These are phyloP conservation scores for Dionaea muscipula DNA, from an alignment of 179 eudicot genomes.

Conservation along the genomic window DNA sequence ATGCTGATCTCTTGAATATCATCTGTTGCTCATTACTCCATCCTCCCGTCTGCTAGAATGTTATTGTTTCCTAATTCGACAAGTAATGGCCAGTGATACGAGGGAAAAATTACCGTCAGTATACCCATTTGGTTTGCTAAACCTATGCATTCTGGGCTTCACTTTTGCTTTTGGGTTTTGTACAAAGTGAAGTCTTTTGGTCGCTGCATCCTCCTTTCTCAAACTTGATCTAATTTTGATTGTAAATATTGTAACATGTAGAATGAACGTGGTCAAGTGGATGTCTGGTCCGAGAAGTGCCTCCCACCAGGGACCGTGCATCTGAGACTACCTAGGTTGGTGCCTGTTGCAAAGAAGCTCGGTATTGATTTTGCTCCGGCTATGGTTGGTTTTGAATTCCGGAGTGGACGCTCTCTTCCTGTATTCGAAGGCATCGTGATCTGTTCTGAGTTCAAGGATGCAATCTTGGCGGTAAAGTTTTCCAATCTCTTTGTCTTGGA, in stretches of 20 bases:
- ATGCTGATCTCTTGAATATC: no score
- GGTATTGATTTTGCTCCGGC: conserved; percentile 85
- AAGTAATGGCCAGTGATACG: no score
- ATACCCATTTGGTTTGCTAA: no score
- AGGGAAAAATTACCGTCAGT: no score
- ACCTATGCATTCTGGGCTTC: no score
- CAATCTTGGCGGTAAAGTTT: conserved; percentile 60
- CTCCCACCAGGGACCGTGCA: conserved; percentile 97
- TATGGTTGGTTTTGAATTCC: conserved; percentile 97
- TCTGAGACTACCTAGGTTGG: conserved; percentile 68
- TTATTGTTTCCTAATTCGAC: no score
- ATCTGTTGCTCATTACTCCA: no score
- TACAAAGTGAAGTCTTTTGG: background rate
- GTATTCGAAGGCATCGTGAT: conserved; percentile 87
- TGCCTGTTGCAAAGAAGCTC: conserved; percentile 57
- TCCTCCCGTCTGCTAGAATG: no score
- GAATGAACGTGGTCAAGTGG: conserved; percentile 98
- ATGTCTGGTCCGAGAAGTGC: conserved; percentile 99
- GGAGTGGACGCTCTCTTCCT: conserved; percentile 76
- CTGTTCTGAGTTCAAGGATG: conserved; percentile 69
- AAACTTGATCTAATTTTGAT: background rate
- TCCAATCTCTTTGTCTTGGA: background rate
- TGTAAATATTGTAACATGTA: conserved; percentile 12
- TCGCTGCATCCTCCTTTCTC: background rate
- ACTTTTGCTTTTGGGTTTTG: background rate